Evolutionary conservation across 768 basidiomycete genomes (phyloP).

Genomic region (Serendipita indica): DNA sequence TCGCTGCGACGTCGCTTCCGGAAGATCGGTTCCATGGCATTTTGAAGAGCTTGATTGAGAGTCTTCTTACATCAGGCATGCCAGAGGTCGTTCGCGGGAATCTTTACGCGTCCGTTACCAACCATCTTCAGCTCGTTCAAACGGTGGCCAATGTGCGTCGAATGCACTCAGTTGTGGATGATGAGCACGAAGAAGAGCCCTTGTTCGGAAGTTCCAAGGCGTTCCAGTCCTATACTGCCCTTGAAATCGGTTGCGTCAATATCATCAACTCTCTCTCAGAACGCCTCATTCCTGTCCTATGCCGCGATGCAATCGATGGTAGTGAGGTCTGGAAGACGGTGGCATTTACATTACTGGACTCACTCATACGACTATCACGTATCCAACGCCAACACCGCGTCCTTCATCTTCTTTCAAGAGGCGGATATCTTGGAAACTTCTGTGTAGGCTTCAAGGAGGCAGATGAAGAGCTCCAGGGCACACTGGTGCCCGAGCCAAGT

Average conservation of each 20-base stretch:
- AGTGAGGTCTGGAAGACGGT: conserved; percentile 96
- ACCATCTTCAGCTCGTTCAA: conserved; percentile 67
- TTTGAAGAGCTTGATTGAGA: conserved; percentile 58
- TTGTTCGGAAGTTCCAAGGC: not conserved
- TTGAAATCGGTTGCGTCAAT: conserved; percentile 48
- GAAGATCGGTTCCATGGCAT: conserved; percentile 65
- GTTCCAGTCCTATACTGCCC: conserved; percentile 21
- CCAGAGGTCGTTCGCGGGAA: conserved; percentile 85
- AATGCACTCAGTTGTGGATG: not conserved
- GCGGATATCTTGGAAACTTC: conserved; percentile 70
- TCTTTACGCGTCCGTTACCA: conserved; percentile 81
- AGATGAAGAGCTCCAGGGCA: conserved; percentile 54
- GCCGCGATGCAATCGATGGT: conserved; percentile 88
- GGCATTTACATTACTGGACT: conserved; percentile 80
- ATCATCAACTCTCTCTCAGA: conserved; percentile 58
- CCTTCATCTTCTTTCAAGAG: conserved; percentile 42
- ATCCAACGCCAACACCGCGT: conserved; percentile 53
- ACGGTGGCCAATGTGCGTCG: conserved; percentile 25
- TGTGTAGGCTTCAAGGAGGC: conserved; percentile 73
- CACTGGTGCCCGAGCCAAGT: conserved; percentile 87
- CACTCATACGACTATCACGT: conserved; percentile 56
- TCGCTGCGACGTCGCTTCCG: conserved; percentile 46
- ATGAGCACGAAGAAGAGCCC: conserved; percentile 2
- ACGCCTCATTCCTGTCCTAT: conserved; percentile 51
- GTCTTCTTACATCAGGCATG: conserved; percentile 58